Evolutionary conservation across 768 basidiomycete genomes (phyloP).

Genomic region (Austroboletus festivus): DNA sequence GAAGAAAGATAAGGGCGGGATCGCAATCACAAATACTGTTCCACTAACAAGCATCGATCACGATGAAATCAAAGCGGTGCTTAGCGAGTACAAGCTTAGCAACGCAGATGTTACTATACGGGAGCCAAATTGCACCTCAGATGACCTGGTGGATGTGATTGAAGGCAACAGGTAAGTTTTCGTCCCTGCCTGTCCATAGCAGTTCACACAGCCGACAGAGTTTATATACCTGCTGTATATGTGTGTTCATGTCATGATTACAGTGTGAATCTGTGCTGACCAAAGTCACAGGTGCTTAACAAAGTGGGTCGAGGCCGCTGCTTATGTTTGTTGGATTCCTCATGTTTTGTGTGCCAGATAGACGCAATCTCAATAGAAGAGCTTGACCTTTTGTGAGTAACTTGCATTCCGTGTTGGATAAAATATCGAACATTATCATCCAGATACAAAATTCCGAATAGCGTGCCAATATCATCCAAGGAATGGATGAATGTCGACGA

Average conservation of each 20-base stretch:
- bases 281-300: slow-evolving; percentile 61
- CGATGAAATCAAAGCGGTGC: slow-evolving; percentile 92
- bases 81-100: slow-evolving; percentile 88
- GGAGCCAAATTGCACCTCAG: slow-evolving; percentile 86
- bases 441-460: slow-evolving; percentile 91
- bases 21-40: slow-evolving; percentile 95
- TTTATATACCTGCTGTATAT: slow-evolving; percentile 91
- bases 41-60: slow-evolving; percentile 94
- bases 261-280: background rate
- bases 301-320: slow-evolving; percentile 49
- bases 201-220: slow-evolving; percentile 42
- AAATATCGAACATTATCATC: background rate
- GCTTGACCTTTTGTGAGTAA: slow-evolving; percentile 75
- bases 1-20: slow-evolving; percentile 85
- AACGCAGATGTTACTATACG: slow-evolving; percentile 92
- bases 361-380: slow-evolving; percentile 99
- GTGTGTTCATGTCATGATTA: slow-evolving; percentile 41
- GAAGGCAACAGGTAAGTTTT: slow-evolving; percentile 79
- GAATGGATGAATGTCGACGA: slow-evolving; percentile 98
- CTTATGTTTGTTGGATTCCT: background rate
- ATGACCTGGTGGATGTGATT: slow-evolving; percentile 95
- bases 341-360: slow-evolving; percentile 48
- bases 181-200: background rate
- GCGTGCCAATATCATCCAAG: slow-evolving; percentile 89
- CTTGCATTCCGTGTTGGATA: slow-evolving; percentile 4